These are phyloP conservation scores for Aspergillus sp. DNA, from an alignment of 2,329 filamentous ascomycete species.

Conservation along the genomic window DNA sequence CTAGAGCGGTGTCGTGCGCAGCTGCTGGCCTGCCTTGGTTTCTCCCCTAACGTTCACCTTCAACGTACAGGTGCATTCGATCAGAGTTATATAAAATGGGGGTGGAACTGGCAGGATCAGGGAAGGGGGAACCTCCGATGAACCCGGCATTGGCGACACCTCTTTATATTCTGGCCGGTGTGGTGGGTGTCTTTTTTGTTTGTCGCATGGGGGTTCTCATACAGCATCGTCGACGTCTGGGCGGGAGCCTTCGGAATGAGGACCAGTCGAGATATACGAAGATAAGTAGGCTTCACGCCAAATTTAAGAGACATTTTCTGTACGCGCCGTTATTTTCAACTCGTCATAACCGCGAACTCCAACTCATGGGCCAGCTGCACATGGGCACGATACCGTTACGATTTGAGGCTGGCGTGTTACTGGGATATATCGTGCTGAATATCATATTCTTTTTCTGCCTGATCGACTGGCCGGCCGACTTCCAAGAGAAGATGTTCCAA, in stretches of 20 bases:
- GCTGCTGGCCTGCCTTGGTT: neutral
- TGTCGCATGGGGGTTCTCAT: constrained; percentile 18
- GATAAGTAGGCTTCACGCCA: constrained; percentile 10
- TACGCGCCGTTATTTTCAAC: constrained; percentile 62
- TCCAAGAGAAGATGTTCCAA: constrained; percentile 25
- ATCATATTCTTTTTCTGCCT: constrained; percentile 57
- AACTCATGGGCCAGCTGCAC: constrained; percentile 56
- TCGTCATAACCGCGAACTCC: constrained; percentile 66
- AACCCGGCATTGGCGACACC: constrained; percentile 26
- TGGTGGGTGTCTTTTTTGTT: constrained; percentile 17
- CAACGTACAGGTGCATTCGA: neutral
- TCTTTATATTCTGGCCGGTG: constrained; percentile 21
- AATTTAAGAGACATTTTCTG: constrained; percentile 35
- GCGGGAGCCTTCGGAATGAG: constrained; percentile 10
- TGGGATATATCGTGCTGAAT: constrained; percentile 61
- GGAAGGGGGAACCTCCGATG: constrained; percentile 23
- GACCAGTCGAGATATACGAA: constrained; percentile 17
- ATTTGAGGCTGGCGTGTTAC: constrained; percentile 63
- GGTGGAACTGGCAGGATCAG: constrained; percentile 22
- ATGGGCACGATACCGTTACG: constrained; percentile 68
- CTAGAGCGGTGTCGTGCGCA: neutral
- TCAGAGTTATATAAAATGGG: constrained; percentile 17
- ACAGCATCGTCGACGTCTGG: constrained; percentile 18
- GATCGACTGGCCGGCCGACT: constrained; percentile 27
- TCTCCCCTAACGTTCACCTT: neutral